Conservation (phyloP, 1,284 basidiomycete species). For the Takashimella tepidaria region DNA sequence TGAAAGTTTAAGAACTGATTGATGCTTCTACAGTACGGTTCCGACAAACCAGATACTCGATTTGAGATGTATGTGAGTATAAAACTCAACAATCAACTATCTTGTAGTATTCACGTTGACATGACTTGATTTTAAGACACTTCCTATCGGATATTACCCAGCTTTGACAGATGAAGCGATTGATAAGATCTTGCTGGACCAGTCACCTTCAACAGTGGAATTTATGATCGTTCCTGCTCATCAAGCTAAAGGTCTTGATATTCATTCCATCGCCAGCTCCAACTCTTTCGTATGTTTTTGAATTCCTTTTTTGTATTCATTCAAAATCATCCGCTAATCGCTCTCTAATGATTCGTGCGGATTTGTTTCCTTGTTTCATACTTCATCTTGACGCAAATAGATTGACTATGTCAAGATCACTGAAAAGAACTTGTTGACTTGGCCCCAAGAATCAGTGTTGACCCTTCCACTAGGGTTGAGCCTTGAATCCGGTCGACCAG, state of each 20-base stretch:
- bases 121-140: conserved; percentile 28
- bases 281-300: conserved; percentile 33
- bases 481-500: conserved; percentile 30
- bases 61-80: conserved; percentile 70
- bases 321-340: too few species aligned
- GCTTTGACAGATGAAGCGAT: conserved; percentile 40
- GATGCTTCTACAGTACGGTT: conserved; percentile 64
- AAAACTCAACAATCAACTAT: too few species aligned
- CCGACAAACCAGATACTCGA: conserved; percentile 90
- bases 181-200: conserved; percentile 44
- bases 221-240: conserved; percentile 43
- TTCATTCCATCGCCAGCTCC: conserved; percentile 25
- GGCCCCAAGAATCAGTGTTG: conserved; percentile 38
- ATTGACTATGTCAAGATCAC: conserved; percentile 44
- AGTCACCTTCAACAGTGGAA: conserved; percentile 42
- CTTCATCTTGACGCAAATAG: too few species aligned
- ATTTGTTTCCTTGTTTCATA: too few species aligned
- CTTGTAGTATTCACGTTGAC: too few species aligned
- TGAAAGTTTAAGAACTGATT: not conserved
- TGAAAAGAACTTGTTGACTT: conserved; percentile 33
- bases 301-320: too few species aligned
- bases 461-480: conserved; percentile 35
- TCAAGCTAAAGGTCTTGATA: conserved; percentile 31
- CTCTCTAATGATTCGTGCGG: too few species aligned
- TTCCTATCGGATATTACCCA: conserved; percentile 48